Evolutionary conservation across 2,329 filamentous ascomycete genomes (phyloP), one percentile per base, ranked within the genome.

Genomic region (Dactylellina leptospora): DNA sequence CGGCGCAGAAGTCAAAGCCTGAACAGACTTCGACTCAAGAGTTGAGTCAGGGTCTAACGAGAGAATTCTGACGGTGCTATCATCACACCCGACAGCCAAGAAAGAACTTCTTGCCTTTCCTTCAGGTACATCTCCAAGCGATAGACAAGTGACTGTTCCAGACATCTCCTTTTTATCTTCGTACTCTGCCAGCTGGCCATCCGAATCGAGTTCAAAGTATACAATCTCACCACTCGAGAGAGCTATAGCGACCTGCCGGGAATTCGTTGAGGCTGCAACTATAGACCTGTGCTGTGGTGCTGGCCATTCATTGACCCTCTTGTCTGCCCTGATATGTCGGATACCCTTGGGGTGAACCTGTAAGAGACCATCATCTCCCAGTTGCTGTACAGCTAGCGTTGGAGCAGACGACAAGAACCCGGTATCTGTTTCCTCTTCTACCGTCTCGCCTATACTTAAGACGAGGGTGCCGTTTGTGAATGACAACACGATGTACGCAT

Each of bases 321-420:
- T 84, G 76, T 88, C 86, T 9, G 84, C 90, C 47, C 90, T 86
- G 66, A 99, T 93, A 77, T 97, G 93, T 51, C 93, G 87, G 72
- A 99, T 96, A 61, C 95, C 95, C 78, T 93, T 93, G n/a, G 93
- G 92, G 77, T 99, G 93, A 4, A 99, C 91, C 79, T 99, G 95
- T 16, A 99, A 88, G 40, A 97, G 83, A 23, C 92, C 91, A 78
- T 96, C 91, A 63, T 97, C 92, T 42, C 95, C 96, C 53, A 99
- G 88, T 77, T 97, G 91, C 78, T 97, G 93, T 3, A 96, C 92
- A 4, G 93, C 93, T 13, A 99, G 83, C 0, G 96, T 99, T 1
- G 93, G 89, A 6, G 95, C 92, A 9, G 90, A 90, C 0, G 91
- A 90, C 8, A 97, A 82, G 78, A 99, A 97, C 0, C 93, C 92